phyloP scores from a whole-genome alignment of 257 asterid genomes.

The Rubia yunnanensis region DNA sequence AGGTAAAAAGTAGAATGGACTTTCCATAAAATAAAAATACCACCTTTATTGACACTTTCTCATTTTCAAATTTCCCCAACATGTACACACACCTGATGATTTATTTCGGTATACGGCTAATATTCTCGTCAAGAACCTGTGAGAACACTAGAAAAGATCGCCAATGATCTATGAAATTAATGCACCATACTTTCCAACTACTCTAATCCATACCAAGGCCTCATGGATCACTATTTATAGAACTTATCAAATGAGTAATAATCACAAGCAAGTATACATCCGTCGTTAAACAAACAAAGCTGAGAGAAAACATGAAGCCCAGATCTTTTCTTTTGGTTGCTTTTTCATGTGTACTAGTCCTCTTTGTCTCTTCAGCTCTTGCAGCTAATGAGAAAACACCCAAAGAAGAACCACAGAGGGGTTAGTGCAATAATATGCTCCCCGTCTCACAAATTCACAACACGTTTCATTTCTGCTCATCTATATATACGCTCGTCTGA shows the following conservation, averaged over 20 bases:
- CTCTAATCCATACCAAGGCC: neutral
- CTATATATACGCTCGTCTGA: too few relatives aligned
- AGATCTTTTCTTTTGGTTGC: conserved; percentile 4
- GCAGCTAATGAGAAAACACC: conserved; percentile 4
- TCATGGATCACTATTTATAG: neutral
- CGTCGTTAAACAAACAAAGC: neutral
- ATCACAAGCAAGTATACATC: neutral
- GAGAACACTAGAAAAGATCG: too few relatives aligned
- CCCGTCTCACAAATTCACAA: too few relatives aligned
- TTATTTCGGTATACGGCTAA: too few relatives aligned
- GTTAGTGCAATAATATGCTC: too few relatives aligned
- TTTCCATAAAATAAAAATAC: too few relatives aligned
- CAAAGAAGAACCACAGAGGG: neutral
- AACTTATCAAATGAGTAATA: neutral
- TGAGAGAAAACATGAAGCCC: conserved; percentile 8
- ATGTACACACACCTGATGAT: too few relatives aligned
- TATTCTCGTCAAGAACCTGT: too few relatives aligned
- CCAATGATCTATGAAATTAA: neutral
- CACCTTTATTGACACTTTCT: too few relatives aligned
- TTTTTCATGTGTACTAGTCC: neutral
- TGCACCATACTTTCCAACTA: neutral
- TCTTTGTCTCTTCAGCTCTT: neutral
- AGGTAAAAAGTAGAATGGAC: too few relatives aligned
- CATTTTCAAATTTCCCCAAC: too few relatives aligned
- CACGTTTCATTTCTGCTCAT: too few relatives aligned